Evolutionary conservation across 352 stramenopile genomes (phyloP).

Genomic region (Phytophthora sojae): DNA sequence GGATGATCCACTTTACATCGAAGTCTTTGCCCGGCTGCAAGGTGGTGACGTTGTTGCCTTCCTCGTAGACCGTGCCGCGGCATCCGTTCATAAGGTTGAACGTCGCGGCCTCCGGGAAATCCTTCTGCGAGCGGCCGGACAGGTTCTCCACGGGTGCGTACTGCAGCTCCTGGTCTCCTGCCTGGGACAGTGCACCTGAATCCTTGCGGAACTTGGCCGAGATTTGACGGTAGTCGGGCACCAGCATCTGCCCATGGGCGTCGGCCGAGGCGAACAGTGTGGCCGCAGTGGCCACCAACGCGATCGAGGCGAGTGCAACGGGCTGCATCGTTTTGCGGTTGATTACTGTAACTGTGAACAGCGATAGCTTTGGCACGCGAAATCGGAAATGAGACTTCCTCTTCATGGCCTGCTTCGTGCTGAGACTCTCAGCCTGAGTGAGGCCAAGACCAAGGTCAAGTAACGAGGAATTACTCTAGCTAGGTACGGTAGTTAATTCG

Average conservation of each 20-base stretch:
- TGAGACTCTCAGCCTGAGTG: no score
- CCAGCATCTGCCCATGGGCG: constrained; percentile 34
- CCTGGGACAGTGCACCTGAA: constrained; percentile 28
- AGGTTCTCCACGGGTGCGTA: constrained; percentile 31
- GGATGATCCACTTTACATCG: constrained; percentile 33
- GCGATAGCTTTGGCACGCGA: constrained; percentile 11
- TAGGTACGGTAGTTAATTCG: no score
- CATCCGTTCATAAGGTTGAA: constrained; percentile 46
- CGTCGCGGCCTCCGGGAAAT: constrained; percentile 22
- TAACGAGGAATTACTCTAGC: no score
- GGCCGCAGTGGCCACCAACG: constrained; percentile 22
- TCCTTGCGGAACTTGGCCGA: constrained; percentile 25
- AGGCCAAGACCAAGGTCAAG: no score
- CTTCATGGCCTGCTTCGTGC: no score
- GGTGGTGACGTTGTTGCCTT: constrained; percentile 34
- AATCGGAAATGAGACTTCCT: constrained; percentile 24
- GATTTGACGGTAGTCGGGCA: constrained; percentile 24
- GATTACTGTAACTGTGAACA: constrained; percentile 10
- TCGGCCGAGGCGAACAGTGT: constrained; percentile 30
- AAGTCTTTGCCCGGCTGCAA: constrained; percentile 24
- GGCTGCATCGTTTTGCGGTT: constrained; percentile 22
- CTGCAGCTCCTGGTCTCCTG: constrained; percentile 32
- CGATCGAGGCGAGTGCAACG: constrained; percentile 21
- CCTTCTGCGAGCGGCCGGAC: constrained; percentile 20
- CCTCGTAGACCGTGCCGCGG: constrained; percentile 38